These are phyloP conservation scores for Amyloporia xantha DNA, from an alignment of 768 basidiomycete species.

Conservation along the genomic window DNA sequence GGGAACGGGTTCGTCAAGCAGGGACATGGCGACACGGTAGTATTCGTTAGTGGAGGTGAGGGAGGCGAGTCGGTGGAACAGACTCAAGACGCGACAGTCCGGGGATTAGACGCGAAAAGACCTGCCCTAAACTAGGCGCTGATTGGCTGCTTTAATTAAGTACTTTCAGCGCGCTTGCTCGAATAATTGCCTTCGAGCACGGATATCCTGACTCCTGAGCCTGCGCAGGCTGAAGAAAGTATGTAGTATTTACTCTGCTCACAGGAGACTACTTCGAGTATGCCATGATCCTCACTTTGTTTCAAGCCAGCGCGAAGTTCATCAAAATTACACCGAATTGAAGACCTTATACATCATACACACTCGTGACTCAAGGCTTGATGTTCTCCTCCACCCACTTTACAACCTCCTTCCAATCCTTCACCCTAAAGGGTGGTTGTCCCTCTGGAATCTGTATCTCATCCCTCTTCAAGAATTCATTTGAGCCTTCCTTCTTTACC, in stretches of 20 bases:
- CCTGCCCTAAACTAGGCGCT: conserved; percentile 27
- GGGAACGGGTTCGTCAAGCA: conserved; percentile 48
- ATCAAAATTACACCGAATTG: no score
- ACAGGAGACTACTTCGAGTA: no score
- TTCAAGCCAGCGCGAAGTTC: no score
- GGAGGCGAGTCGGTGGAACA: conserved; percentile 4
- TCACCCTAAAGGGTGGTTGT: conserved; percentile 45
- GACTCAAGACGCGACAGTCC: conserved; percentile 5
- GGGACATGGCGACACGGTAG: conserved; percentile 26
- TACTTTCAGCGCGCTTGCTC: neutral
- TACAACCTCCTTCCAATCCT: conserved; percentile 57
- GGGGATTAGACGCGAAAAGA: conserved; percentile 17
- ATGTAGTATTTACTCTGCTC: no score
- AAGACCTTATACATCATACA: no score
- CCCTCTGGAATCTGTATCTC: conserved; percentile 41
- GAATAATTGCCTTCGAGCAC: no score
- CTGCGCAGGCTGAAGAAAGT: no score
- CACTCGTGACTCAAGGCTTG: neutral
- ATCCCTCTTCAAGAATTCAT: conserved; percentile 53
- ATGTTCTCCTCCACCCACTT: conserved; percentile 32
- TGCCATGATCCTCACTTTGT: no score
- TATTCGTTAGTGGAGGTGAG: conserved; percentile 4
- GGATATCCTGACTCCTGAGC: no score
- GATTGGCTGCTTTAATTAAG: neutral
- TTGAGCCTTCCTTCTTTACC: conserved; percentile 38